Base-by-base conservation (phyloP, 805 yeast genomes). In the Tetrapisispora nanseiensis region DNA sequence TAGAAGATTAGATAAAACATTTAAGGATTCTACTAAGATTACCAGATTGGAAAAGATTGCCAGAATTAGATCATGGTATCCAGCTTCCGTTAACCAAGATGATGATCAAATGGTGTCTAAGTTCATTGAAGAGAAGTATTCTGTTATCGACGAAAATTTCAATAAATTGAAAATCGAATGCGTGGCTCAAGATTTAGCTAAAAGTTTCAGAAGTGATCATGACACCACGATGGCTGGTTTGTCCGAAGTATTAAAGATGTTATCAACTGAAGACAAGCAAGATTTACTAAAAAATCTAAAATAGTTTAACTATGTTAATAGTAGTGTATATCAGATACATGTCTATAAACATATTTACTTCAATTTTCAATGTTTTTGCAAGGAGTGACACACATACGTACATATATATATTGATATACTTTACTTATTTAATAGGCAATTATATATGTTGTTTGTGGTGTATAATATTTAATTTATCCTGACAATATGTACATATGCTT, bases 41-140 rank as follows among this genome's bases (percentile, higher is more conserved):
- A 69, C 76, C 16, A 78, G 89, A 64, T 71, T 87, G 46, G 96
- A 89, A 66, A 80, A 81, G 67, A 77, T 81, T 46, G 85, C 96
- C 27, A 78, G 95, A 70, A 70, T 89, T 57, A 83, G 82, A 73
- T 78, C 94, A 41, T 84, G 94, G 89, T 81, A 78, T 67, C 86
- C 94, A 41, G 65, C 76, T 10, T 70, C 79, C 34, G 73, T 82
- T 46, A 81, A 83, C 54, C 70, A 69, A 47, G 82, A 79, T 11
- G 71, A 82, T 52, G 97, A 90, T 62, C 71, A 72, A 57, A 82
- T 74, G 27, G 90, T 87, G 48, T 86, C 92, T 46, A 71, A 70
- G 46, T 89, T 89, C 87, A 81, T 86, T 53, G 96, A 86, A 65
- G 80, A 77, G 51, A 79, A 83, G 65, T 87, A 79, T 58, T 69